Evolutionary conservation across 345 rosid genomes (phyloP), one percentile per base, ranked within the genome.

Genomic region (Lepidium sativum): DNA sequence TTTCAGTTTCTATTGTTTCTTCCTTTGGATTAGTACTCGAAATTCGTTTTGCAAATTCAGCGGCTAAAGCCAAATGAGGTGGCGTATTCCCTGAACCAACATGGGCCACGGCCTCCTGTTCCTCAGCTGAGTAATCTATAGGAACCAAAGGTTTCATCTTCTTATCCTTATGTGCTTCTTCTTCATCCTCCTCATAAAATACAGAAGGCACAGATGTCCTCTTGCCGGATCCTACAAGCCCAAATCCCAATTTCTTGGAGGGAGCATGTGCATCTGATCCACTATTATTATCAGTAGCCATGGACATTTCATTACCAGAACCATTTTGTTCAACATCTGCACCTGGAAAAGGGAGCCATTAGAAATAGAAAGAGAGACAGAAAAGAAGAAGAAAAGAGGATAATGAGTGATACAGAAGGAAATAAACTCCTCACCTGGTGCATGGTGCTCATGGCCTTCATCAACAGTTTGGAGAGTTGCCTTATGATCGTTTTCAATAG

Each of bases 131-230:
- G 74, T 94, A 94, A 81, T 90, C 97, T 68, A 94, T 85, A 45
- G 99, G 99, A 76, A 90, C 97, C 78, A 94, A 82, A 12, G 96
- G 99, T 70, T 92, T 88, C 96, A 88, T 83, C 79, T 84, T 90
- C 68, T 85, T 90, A 33, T 88, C 88, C 78, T 90, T 94, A 5
- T 79, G 80, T 2, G 84, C 88, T 49, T 89, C 98, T 21, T 92
- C 96, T 54, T 90, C 99, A 61, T 92, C 98, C 77, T 94, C 99
- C 71, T 83, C 96, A 34, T 81, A 78, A 83, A 94, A 94, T 71
- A 94, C 95, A 69, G 95, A 94, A 54, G 86, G 99, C 18, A 94
- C 96, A 47, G 95, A 74, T 14, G 97, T 79, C 67, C 95, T 79
- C 67, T 86, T 94, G 60, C 97, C 99, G 25, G 92, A 88, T 39